These are phyloP conservation scores for Passalora sequoiae DNA, from an alignment of 2,329 filamentous ascomycete species.

Conservation along the genomic window DNA sequence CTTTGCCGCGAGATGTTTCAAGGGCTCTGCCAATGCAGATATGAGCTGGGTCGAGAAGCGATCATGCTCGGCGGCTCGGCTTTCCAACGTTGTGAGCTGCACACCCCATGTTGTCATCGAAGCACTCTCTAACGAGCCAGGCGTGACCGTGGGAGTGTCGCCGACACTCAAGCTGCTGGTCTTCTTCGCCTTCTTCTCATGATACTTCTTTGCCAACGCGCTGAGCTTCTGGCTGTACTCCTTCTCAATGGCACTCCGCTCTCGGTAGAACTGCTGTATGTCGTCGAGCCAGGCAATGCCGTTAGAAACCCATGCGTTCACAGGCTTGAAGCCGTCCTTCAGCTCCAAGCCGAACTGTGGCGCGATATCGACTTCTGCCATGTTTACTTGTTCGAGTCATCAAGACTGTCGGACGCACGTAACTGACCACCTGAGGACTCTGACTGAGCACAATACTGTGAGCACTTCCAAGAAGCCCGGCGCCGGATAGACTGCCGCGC, in stretches of 20 bases:
- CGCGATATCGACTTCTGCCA: slow-evolving; percentile 77
- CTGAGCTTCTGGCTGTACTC: slow-evolving; percentile 89
- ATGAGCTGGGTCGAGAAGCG: slow-evolving; percentile 74
- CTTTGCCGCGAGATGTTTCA: slow-evolving; percentile 66
- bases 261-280: slow-evolving; percentile 94
- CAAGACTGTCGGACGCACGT: too few relatives aligned
- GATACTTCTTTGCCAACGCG: slow-evolving; percentile 88
- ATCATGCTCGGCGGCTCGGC: slow-evolving; percentile 83
- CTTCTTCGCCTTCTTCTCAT: slow-evolving; percentile 92
- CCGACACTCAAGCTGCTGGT: slow-evolving; percentile 82
- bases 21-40: slow-evolving; percentile 74
- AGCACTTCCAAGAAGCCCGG: too few relatives aligned
- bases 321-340: slow-evolving; percentile 97
- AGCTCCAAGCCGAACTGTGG: slow-evolving; percentile 90
- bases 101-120: slow-evolving; percentile 96
- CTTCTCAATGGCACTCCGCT: slow-evolving; percentile 89
- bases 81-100: slow-evolving; percentile 84
- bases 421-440: too few relatives aligned
- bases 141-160: slow-evolving; percentile 86
- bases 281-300: slow-evolving; percentile 95
- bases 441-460: too few relatives aligned
- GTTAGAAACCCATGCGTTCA: slow-evolving; percentile 82
- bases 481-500: too few relatives aligned
- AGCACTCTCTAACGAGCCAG: slow-evolving; percentile 90
- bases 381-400: slow-evolving; percentile 38